Conservation (phyloP, 805 yeast genomes). For the Yarrowia osloensis region DNA sequence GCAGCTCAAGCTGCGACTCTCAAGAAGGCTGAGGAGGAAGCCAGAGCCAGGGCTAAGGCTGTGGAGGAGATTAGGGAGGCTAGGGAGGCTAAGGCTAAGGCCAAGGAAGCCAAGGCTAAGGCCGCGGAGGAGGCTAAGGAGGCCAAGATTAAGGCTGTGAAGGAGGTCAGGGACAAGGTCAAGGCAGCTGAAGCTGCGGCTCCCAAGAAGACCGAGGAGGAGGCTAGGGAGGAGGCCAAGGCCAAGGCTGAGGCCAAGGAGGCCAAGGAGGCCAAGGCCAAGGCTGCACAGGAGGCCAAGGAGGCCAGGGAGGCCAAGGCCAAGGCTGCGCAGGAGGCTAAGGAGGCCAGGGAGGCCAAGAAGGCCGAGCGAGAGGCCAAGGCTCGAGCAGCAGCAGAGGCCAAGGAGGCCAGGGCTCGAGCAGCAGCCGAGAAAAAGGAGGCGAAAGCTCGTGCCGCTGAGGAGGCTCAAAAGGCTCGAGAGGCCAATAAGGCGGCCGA, state of each 20-base stretch:
- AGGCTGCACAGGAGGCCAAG: slow-evolving; percentile 2
- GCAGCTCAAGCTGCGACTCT: too few species aligned
- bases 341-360: neutral
- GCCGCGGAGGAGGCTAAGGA: neutral
- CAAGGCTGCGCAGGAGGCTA: neutral
- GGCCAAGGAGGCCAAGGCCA: neutral
- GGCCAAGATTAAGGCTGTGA: neutral
- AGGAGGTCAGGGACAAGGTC: neutral
- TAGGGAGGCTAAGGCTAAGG: neutral
- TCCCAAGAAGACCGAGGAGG: neutral
- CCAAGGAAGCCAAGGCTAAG: neutral
- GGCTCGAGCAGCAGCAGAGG: neutral
- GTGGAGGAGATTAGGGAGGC: too few species aligned
- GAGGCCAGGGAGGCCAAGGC: neutral
- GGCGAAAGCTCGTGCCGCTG: neutral
- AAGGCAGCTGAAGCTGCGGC: neutral
- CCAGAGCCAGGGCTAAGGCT: too few species aligned
- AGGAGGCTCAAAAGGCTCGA: too few species aligned
- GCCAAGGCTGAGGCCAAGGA: neutral
- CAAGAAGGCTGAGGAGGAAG: too few species aligned
- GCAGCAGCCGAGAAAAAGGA: neutral
- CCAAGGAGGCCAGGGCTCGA: neutral
- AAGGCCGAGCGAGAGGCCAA: neutral
- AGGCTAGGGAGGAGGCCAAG: neutral
- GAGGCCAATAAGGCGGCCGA: neutral